Evolutionary conservation across 805 yeast genomes (phyloP).

Genomic region (Suhomyces sp.): DNA sequence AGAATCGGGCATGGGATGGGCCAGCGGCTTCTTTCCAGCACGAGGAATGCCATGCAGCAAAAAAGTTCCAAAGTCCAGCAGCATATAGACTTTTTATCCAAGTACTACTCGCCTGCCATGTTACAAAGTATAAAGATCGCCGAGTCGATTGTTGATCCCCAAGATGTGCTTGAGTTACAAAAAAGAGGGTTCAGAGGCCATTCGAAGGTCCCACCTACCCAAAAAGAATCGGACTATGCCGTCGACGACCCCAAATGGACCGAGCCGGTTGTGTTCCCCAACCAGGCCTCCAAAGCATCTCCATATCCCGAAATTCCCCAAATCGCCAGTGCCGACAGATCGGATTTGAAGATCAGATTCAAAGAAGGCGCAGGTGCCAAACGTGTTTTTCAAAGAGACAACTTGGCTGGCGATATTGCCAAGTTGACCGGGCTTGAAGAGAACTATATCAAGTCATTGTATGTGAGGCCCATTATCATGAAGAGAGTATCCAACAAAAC

Average conservation of each 20-base stretch:
- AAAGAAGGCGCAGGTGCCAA: slow-evolving; percentile 17
- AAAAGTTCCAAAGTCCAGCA: slow-evolving; percentile 19
- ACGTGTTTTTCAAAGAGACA: slow-evolving; percentile 15
- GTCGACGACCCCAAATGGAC: slow-evolving; percentile 77
- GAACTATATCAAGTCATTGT: slow-evolving; percentile 56
- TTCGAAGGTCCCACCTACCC: slow-evolving; percentile 60
- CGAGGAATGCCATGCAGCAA: slow-evolving; percentile 1
- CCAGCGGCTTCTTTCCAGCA: slow-evolving; percentile 5
- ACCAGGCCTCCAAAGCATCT: slow-evolving; percentile 45
- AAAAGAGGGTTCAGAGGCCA: slow-evolving; percentile 28
- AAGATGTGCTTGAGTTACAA: slow-evolving; percentile 45
- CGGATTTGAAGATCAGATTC: slow-evolving; percentile 37
- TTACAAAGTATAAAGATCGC: slow-evolving; percentile 80
- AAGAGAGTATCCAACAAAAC: slow-evolving; percentile 90
- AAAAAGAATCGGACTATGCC: slow-evolving; percentile 66
- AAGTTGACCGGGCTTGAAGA: slow-evolving; percentile 65
- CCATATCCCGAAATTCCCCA: slow-evolving; percentile 60
- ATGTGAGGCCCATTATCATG: slow-evolving; percentile 63
- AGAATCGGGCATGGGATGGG: slow-evolving; percentile 1
- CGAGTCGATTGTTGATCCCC: slow-evolving; percentile 69
- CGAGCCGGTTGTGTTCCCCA: slow-evolving; percentile 48
- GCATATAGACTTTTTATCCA: slow-evolving; percentile 57
- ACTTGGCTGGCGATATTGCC: slow-evolving; percentile 55
- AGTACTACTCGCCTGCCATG: slow-evolving; percentile 79
- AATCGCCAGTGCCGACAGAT: slow-evolving; percentile 51